A percentile compares a stretch with the other conserved stretches of the same genome.
Conservation (phyloP, 306 rosid species). For the Fagus sylvatica region DNA sequence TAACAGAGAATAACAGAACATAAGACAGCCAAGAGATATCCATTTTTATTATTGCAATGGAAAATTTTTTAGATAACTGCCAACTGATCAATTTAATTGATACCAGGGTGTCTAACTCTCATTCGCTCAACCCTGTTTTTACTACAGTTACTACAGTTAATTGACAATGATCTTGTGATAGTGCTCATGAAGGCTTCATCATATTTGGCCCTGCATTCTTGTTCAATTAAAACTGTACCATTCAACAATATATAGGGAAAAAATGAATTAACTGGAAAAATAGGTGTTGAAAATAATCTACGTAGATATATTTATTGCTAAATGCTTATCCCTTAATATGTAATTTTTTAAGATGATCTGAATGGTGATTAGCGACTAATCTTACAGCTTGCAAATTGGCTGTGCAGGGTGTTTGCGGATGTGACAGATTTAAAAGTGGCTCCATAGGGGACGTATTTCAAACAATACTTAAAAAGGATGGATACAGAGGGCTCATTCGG, state of each 20-base stretch:
- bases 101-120: too few relatives aligned
- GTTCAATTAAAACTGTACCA: neutral
- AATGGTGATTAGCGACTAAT: neutral
- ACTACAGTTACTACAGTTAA: too few relatives aligned
- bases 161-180: neutral
- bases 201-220: neutral
- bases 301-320: neutral
- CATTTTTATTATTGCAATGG: neutral
- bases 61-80: neutral
- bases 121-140: too few relatives aligned
- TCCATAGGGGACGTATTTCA: conserved; percentile 71
- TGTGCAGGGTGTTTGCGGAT: conserved; percentile 90
- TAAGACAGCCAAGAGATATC: neutral
- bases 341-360: neutral
- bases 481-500: conserved; percentile 79
- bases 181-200: neutral
- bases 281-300: neutral
- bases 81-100: neutral
- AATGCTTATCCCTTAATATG: neutral
- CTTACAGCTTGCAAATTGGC: conserved; percentile 1
- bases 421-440: conserved; percentile 84
- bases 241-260: neutral
- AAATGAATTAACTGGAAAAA: neutral
- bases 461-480: conserved; percentile 79
- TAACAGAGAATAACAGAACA: neutral